Evolutionary conservation across 2,329 filamentous ascomycete genomes (phyloP).

Genomic region (Diaporthe vaccinii): DNA sequence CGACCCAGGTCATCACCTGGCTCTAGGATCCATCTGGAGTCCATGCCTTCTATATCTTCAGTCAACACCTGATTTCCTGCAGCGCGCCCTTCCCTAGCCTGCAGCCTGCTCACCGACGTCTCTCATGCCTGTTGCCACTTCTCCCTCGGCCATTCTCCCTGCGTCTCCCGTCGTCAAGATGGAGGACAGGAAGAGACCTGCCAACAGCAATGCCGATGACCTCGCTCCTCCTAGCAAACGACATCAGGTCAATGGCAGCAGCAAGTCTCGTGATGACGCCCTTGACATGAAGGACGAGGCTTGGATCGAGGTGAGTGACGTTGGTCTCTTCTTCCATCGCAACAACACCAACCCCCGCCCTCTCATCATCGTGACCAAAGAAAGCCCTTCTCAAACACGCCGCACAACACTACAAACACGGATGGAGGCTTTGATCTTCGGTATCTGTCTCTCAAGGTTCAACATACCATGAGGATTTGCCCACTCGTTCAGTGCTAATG

Average conservation of each 20-base stretch:
- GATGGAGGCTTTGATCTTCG: constrained; percentile 44
- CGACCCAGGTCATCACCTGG: constrained; percentile 52
- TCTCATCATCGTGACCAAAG: constrained; percentile 9
- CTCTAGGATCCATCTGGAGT: constrained; percentile 44
- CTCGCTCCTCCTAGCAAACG: constrained; percentile 91
- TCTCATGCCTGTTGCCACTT: constrained; percentile 90
- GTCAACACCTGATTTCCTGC: constrained; percentile 36
- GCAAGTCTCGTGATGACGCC: constrained; percentile 68
- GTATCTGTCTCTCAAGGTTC: constrained; percentile 44
- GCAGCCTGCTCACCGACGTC: constrained; percentile 63
- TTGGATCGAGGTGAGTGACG: constrained; percentile 76
- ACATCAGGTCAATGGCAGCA: constrained; percentile 86
- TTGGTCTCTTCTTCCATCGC: constrained; percentile 46
- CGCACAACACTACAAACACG: constrained; percentile 10
- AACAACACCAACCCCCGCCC: constrained; percentile 3
- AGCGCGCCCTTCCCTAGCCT: constrained; percentile 65
- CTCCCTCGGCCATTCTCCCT: constrained; percentile 77
- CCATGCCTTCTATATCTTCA: constrained; percentile 36
- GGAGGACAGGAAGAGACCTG: constrained; percentile 99
- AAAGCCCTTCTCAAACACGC: constrained; percentile 8
- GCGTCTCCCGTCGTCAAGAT: constrained; percentile 92
- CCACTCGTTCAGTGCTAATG: constrained; percentile 57
- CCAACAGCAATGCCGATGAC: constrained; percentile 83
- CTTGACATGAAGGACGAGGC: constrained; percentile 70
- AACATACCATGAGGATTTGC: constrained; percentile 43